Percentiles rank a stretch among this genome's conserved stretches.
Conservation (phyloP, 2,329 filamentous ascomycete species). For the Neofusicoccum umdonicola region DNA sequence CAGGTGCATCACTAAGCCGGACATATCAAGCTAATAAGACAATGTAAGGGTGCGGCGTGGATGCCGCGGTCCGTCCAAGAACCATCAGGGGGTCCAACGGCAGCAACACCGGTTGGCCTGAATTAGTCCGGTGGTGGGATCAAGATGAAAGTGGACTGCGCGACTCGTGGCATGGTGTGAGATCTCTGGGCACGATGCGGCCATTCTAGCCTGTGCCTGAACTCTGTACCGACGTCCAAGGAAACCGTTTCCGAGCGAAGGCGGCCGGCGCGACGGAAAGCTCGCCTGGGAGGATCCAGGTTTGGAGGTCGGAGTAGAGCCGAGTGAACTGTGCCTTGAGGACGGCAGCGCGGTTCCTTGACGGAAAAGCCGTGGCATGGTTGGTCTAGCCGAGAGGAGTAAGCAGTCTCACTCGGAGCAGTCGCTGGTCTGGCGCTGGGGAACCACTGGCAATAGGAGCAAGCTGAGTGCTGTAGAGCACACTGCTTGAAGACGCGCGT, state of each 20-base stretch:
- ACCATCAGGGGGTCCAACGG: not conserved
- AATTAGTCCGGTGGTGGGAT: not conserved
- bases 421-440: too few species aligned
- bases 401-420: too few species aligned
- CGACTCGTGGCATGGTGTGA: not conserved
- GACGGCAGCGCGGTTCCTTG: too few species aligned
- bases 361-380: too few species aligned
- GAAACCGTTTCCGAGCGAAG: not conserved
- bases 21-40: too few species aligned
- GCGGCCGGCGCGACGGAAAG: not conserved
- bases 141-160: not conserved
- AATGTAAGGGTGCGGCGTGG: not conserved
- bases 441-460: too few species aligned
- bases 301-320: not conserved
- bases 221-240: too few species aligned
- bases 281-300: not conserved
- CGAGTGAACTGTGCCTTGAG: too few species aligned
- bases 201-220: too few species aligned
- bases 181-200: not conserved
- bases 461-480: too few species aligned
- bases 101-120: not conserved
- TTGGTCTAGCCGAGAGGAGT: not conserved
- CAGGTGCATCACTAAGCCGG: not conserved
- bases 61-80: not conserved
- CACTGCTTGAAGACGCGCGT: too few species aligned